Base-by-base conservation (phyloP, 371 early-diverging fungal genomes). In the Mycotypha africana region DNA sequence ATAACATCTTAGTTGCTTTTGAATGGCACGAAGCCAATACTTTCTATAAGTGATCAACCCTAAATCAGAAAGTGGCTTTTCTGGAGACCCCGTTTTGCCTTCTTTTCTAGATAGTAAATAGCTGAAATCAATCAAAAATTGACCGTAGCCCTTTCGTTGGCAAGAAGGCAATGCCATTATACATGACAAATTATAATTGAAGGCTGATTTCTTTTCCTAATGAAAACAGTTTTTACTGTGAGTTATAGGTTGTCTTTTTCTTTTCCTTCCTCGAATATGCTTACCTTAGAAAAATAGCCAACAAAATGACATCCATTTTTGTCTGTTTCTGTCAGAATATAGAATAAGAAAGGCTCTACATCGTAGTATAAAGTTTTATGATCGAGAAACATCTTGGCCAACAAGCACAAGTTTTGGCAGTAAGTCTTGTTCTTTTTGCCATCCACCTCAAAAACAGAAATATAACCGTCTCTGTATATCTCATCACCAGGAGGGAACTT, bases 351-450 rank as follows among this genome's bases (percentile, higher is more conserved):
- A 3, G 98, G 97, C 51, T 99, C 98, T 17, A 99, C 96, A 54
- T 99, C 99, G 62, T 98, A 99, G 62, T 97, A 98, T 19, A 99
- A 74, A 0, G 99, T 99, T 63, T 99, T 99, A 66, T 98, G 98
- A 75, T 99, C 99, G 31, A 99, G 69, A 67, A 99, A 99, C 79
- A 97, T 85, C 65, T 99, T 99, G 14, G 97, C 91, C 3, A 99
- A 63, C 19, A 99, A 75, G 47, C 98, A 97, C 26, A 99, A 72
- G 67, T 99, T 99, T 58, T 94, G 93, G 71, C 99, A 97, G 62
- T 99, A 99, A 19, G 88, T 91, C 85, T 89, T 89, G 66, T 95
- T 89, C 56, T 91, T 93, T 11, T 92, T 69, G 3, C 97, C 97
- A 60, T 97, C 98, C 8, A 97, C 89, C 64, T 97, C 98, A 60